Base-by-base conservation (phyloP, 2,329 filamentous ascomycete genomes). In the Pseudogymnoascus sp. region DNA sequence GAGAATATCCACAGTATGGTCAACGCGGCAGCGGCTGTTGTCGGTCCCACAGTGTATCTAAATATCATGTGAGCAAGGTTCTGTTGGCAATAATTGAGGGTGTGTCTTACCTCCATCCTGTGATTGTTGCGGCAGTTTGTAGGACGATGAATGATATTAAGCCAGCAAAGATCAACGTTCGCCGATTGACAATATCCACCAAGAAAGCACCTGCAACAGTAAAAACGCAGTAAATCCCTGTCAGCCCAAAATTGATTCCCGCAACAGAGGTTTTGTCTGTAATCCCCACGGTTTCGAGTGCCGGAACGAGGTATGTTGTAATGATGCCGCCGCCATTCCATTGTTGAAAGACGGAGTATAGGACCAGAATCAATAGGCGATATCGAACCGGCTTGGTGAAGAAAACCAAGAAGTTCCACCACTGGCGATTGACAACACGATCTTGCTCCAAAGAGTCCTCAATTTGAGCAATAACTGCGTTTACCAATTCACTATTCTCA, bases 241-340 rank as follows among this genome's bases (percentile, higher is more conserved):
- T 79, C 4, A 76, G 71, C 19, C 78, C 78, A 10, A 79, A 73
- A 31, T 74, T 75, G 64, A 80, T 77, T 19, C 76, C 77, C 2
- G 79, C 74, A 60, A 77, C 74, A 50, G 74, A 72, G 35, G 76
- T 73, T 2, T 71, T 66, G 4, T 70, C 68, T 8, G 69, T 72
- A 62, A 80, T 75, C 4, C 78, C 77, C 56, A 80, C 73, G 1
- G 76, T 78, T 43, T 78, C 69, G 10, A 80, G 70, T 4, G 77
- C 77, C 1, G 74, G 74, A 12, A 71, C 68, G 46, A 77, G 72
- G 63, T 79, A 79, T 62, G 76, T 73, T 2, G 73, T 75, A 63
- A 79, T 78, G 64, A 79, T 78, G n/a, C 77, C 75, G 40, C 78
- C 77, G 8, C 78, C 78, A 59, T 78, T 79, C 78, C 78, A 79